Base-by-base conservation (phyloP, 2,329 filamentous ascomycete genomes). In the Balansia obtecta region DNA sequence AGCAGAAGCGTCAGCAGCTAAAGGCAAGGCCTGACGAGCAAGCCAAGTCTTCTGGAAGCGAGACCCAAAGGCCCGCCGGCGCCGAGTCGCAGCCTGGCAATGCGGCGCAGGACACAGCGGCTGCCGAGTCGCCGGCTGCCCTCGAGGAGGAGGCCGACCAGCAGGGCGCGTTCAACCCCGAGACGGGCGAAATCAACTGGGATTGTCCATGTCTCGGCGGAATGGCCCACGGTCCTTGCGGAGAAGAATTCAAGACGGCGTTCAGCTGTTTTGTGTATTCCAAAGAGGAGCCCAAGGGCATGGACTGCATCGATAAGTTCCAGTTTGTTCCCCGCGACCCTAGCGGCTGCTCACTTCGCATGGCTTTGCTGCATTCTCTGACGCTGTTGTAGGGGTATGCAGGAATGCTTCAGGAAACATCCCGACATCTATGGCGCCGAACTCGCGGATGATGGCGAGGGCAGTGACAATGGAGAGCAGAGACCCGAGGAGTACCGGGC, bases 181-280 rank as follows among this genome's bases (percentile, higher is more conserved):
- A 97, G 73, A 98, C 93, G 10, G 93, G 93, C 59, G 93, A 98
- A 77, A 98, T 98, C 71, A 98, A 98, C 76, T 98, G 93, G 93
- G 93, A 97, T 66, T 98, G 93, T 69, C 93, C 93, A 15, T 98
- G 93, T 67, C 73, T 98, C 34, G 93, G 93, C 46, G 93, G 93
- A 49, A 98, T 98, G 93, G 93, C 93, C 8, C 72, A 95, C 63
- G 93, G 93, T 0, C 93, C 93, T 49, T 98, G 93, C 65, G 93
- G 93, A 45, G 88, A 94, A 65, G 83, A 97, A 63, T 98, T 98
- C 78, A 89, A 85, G 73, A 83, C 83, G 22, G 93, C 93, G 0
- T 98, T 98, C 62, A 95, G 89, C 78, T 98, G 93, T 72, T 98
- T 98, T 62, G 89, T 98, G n/a, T 93, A 84, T 71, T 95, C 88